These are phyloP conservation scores for Cyberlindnera misumaiensis DNA, from an alignment of 805 yeast species.

Conservation along the genomic window DNA sequence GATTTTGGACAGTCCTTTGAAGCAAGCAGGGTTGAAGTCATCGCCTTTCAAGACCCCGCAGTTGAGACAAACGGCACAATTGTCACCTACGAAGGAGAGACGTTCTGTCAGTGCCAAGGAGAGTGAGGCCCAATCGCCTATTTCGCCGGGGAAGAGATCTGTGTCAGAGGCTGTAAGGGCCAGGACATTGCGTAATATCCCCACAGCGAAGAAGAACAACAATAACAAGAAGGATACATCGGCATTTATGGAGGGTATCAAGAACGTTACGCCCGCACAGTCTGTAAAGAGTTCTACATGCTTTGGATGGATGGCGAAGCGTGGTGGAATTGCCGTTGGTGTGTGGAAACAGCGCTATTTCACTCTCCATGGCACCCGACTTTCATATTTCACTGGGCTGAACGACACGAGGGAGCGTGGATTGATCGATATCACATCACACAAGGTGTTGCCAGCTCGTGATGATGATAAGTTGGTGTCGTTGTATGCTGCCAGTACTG, in stretches of 20 bases:
- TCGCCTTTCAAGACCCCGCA: conserved; percentile 7
- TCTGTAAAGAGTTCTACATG: conserved; percentile 69
- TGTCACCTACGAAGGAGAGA: conserved; percentile 29
- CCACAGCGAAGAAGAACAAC: conserved; percentile 39
- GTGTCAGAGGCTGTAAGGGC: conserved; percentile 44
- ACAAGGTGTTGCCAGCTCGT: conserved; percentile 75
- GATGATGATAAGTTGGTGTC: conserved; percentile 85
- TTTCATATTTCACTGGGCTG: conserved; percentile 77
- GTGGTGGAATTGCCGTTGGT: conserved; percentile 78
- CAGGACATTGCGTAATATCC: conserved; percentile 46
- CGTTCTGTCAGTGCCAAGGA: conserved; percentile 49
- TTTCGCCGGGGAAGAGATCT: conserved; percentile 29
- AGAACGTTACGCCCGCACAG: conserved; percentile 65
- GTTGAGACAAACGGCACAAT: conserved; percentile 10
- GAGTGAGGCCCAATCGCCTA: conserved; percentile 5
- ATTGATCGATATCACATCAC: conserved; percentile 91
- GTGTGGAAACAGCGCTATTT: conserved; percentile 86
- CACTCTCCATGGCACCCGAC: conserved; percentile 84
- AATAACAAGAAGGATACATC: conserved; percentile 61
- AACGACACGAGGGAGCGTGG: conserved; percentile 86
- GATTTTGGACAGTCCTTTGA: conserved; percentile 10
- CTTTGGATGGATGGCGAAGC: conserved; percentile 95
- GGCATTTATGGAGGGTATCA: conserved; percentile 85
- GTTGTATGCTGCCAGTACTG: conserved; percentile 85
- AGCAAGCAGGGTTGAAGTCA: conserved; percentile 2